A percentile compares a stretch with the other conserved stretches of the same genome.
These are phyloP conservation scores for Ogataea nonfermentans DNA, from an alignment of 805 yeast species.

Conservation along the genomic window DNA sequence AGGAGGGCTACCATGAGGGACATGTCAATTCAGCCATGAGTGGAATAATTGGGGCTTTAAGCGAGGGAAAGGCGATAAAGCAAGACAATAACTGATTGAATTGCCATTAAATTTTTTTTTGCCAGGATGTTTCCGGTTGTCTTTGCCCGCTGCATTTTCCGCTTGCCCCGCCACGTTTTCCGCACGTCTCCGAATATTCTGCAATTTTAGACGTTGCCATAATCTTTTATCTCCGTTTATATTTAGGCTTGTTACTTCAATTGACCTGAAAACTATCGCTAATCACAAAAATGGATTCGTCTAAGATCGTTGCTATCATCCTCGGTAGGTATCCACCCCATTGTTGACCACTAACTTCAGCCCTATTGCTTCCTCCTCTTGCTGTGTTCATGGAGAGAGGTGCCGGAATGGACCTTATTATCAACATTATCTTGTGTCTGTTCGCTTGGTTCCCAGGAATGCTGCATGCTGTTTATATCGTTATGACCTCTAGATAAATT, in stretches of 20 bases:
- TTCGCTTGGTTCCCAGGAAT: constrained; percentile 79
- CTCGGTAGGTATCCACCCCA: constrained; percentile 19
- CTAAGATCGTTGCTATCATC: constrained; percentile 25
- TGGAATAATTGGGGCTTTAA: constrained; percentile 4
- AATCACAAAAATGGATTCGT: constrained; percentile 17
- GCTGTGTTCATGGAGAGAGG: constrained; percentile 74
- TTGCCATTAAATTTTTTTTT: not conserved
- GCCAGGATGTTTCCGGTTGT: not conserved
- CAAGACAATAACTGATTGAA: not conserved
- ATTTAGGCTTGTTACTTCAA: not conserved
- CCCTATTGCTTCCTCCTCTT: constrained; percentile 69
- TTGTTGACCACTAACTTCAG: constrained; percentile 12
- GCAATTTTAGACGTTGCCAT: constrained; percentile 1
- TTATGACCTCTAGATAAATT: constrained; percentile 23
- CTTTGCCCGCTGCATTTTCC: not conserved
- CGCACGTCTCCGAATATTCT: not conserved
- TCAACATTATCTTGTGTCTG: constrained; percentile 60
- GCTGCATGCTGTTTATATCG: constrained; percentile 70
- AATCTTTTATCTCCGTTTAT: not conserved
- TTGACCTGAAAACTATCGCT: not conserved
- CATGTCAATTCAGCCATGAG: constrained; percentile 1
- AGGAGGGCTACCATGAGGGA: constrained; percentile 25
- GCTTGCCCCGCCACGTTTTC: not conserved
- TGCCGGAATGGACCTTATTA: constrained; percentile 58
- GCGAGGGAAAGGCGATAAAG: not conserved